A percentile compares a stretch with the other conserved stretches of the same genome.
Conservation (phyloP, 495 filamentous ascomycete species). For the Halenospora varia region DNA sequence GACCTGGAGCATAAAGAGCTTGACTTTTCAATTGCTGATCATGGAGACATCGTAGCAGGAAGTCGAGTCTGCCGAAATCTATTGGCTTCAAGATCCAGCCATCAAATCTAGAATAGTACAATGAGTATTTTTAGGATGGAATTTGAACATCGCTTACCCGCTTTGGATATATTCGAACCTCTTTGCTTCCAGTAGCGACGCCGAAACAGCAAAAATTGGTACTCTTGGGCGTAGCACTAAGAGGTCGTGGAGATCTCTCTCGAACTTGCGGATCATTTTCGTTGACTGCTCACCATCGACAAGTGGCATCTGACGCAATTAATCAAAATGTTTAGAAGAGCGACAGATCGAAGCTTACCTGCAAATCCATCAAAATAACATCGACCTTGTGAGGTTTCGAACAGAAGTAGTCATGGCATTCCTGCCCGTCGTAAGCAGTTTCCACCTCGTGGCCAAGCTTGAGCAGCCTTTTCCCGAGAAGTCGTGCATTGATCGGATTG, state of each 20-base stretch:
- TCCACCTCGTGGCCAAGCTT: slow-evolving; percentile 70
- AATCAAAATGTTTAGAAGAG: slow-evolving; percentile 32
- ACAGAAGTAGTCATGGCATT: slow-evolving; percentile 72
- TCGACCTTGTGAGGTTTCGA: neutral
- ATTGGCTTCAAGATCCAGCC: slow-evolving; percentile 81
- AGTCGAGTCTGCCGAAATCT: slow-evolving; percentile 60
- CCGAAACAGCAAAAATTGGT: slow-evolving; percentile 87
- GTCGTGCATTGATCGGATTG: slow-evolving; percentile 84
- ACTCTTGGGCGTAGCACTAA: slow-evolving; percentile 49
- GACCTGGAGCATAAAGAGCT: neutral
- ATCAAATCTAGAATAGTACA: slow-evolving; percentile 61
- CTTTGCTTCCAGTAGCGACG: slow-evolving; percentile 69
- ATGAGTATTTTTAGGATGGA: neutral
- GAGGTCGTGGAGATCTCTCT: slow-evolving; percentile 37
- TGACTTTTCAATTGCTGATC: neutral
- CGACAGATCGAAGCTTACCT: neutral
- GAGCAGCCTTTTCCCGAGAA: slow-evolving; percentile 74
- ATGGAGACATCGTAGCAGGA: neutral
- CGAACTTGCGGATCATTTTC: slow-evolving; percentile 71
- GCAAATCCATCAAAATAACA: neutral
- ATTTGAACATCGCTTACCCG: neutral
- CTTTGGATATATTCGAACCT: slow-evolving; percentile 60
- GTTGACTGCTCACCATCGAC: slow-evolving; percentile 78
- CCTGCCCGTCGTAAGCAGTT: slow-evolving; percentile 77
- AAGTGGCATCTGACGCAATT: slow-evolving; percentile 65